phyloP scores from a whole-genome alignment of 805 yeast genomes.

The Ogataea nakhonphanomensis region DNA sequence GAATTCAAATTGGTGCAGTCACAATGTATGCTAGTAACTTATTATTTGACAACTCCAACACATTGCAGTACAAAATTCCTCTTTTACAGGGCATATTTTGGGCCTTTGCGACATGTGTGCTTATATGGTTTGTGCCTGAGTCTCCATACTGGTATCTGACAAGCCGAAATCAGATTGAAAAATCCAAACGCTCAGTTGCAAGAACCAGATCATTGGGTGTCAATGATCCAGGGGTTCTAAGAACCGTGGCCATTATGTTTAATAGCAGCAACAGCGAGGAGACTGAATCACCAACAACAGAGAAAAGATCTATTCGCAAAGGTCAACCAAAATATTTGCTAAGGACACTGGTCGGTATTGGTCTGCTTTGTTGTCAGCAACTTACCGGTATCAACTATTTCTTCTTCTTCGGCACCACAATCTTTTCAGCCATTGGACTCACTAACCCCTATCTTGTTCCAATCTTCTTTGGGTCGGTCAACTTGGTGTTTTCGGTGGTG shows the following conservation, averaged over 20 bases:
- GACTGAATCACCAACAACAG: constrained; percentile 1
- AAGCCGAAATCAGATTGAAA: constrained; percentile 9
- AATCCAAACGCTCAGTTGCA: constrained; percentile 22
- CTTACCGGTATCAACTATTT: constrained; percentile 65
- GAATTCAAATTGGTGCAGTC: constrained; percentile 32
- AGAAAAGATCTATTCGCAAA: constrained; percentile 17
- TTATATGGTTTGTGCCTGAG: constrained; percentile 33
- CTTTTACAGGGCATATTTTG: constrained; percentile 21
- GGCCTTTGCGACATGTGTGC: constrained; percentile 10
- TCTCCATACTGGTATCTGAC: constrained; percentile 32
- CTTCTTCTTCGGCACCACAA: constrained; percentile 61
- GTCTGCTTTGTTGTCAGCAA: constrained; percentile 39
- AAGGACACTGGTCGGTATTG: constrained; percentile 31
- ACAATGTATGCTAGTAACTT: constrained; percentile 20
- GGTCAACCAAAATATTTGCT: constrained; percentile 31
- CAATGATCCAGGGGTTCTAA: constrained; percentile 21
- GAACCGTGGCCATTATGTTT: constrained; percentile 22
- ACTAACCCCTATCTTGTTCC: constrained; percentile 54
- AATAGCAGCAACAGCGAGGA: constrained; percentile 12
- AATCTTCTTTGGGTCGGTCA: constrained; percentile 51
- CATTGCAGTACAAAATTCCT: constrained; percentile 25
- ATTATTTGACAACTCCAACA: constrained; percentile 2
- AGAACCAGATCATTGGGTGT: constrained; percentile 17
- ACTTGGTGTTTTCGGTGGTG: constrained; percentile 48
- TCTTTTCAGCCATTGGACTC: constrained; percentile 51